phyloP scores from a whole-genome alignment of 2,329 filamentous ascomycete species.

The Sclerotinia borealis region DNA sequence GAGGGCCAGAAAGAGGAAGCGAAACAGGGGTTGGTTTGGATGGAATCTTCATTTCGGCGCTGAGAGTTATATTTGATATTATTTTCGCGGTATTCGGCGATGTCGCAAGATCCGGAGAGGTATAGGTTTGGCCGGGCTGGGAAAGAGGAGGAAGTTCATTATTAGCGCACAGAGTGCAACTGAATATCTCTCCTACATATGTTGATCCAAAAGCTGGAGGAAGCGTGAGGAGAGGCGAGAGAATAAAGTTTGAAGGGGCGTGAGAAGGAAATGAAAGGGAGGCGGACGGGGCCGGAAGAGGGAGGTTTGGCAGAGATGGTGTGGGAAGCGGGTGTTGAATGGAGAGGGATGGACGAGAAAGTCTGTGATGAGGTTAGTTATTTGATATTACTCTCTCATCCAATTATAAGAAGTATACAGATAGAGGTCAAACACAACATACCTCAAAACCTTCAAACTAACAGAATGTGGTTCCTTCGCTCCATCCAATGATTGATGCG shows the following conservation, averaged over 20 bases:
- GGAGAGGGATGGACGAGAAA: slow-evolving; percentile 76
- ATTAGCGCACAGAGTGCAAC: slow-evolving; percentile 93
- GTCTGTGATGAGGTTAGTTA: slow-evolving; percentile 41
- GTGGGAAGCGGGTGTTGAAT: slow-evolving; percentile 50
- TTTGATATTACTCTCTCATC: background rate
- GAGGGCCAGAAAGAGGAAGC: slow-evolving; percentile 45
- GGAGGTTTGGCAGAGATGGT: slow-evolving; percentile 16
- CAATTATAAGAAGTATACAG: accelerated
- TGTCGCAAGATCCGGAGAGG: background rate
- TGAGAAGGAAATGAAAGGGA: slow-evolving; percentile 66
- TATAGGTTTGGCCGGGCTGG: background rate
- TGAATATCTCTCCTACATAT: slow-evolving; percentile 92
- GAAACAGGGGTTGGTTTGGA: slow-evolving; percentile 53
- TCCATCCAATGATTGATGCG: slow-evolving; percentile 30
- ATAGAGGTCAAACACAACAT: slow-evolving; percentile 20
- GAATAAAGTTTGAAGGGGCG: slow-evolving; percentile 38
- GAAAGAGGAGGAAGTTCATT: slow-evolving; percentile 56
- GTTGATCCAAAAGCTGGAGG: slow-evolving; percentile 89
- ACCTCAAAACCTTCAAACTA: slow-evolving; percentile 71
- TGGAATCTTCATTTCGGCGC: slow-evolving; percentile 94
- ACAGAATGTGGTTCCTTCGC: slow-evolving; percentile 72
- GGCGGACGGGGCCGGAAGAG: slow-evolving; percentile 41
- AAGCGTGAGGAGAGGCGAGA: slow-evolving; percentile 67
- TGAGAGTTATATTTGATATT: slow-evolving; percentile 73
- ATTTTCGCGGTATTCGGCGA: slow-evolving; percentile 35